These are phyloP conservation scores for Pseudogymnoascus destructans DNA, from an alignment of 2,329 filamentous ascomycete species.

Conservation along the genomic window DNA sequence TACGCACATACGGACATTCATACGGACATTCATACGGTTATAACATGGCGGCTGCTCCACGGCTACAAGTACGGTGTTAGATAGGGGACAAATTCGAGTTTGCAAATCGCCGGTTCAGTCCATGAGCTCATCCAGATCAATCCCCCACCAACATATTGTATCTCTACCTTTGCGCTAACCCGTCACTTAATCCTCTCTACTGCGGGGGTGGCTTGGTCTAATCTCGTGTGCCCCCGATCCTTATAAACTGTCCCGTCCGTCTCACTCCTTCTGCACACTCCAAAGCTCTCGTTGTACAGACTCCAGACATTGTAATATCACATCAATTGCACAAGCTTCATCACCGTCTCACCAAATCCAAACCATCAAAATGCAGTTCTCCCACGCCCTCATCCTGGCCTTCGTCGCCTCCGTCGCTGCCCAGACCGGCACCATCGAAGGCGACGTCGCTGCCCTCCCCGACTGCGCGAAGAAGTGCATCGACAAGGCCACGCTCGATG, in stretches of 20 bases:
- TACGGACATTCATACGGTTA: neutral
- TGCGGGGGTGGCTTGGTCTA: neutral
- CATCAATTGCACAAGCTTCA: neutral
- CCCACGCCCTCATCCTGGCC: neutral
- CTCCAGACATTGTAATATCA: neutral
- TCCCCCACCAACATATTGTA: neutral
- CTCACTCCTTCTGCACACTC: neutral
- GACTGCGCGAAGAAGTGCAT: neutral
- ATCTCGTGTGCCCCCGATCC: neutral
- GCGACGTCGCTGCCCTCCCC: neutral
- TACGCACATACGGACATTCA: neutral
- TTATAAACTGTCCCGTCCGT: neutral
- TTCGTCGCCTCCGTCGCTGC: neutral
- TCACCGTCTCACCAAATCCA: neutral
- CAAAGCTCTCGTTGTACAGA: neutral
- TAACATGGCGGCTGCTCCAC: neutral
- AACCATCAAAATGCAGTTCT: neutral
- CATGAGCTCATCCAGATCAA: neutral
- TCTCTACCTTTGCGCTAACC: neutral
- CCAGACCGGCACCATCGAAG: neutral
- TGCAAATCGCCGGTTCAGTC: neutral
- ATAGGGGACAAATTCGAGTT: no score
- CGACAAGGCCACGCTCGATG: neutral
- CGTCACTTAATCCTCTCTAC: neutral
- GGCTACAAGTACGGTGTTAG: neutral